Conservation (phyloP, 2,329 filamentous ascomycete species). For the Arthrocladium fulminans region DNA sequence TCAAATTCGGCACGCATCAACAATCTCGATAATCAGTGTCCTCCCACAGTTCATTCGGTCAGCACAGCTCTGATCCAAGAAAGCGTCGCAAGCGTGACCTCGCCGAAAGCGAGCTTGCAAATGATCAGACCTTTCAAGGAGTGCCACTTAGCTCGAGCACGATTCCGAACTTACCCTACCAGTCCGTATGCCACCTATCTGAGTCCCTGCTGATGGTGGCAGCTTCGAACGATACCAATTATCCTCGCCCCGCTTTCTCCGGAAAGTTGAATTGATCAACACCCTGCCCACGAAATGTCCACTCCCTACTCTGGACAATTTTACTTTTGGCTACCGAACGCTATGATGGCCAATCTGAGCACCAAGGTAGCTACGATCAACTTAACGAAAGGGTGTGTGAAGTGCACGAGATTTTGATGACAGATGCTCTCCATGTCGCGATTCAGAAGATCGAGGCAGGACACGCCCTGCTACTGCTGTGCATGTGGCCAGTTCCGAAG, state of each 20-base stretch:
- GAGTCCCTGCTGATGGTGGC: neutral
- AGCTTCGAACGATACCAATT: conserved; percentile 8
- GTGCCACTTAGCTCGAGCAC: neutral
- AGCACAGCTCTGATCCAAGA: neutral
- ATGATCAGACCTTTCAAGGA: neutral
- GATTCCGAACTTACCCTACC: neutral
- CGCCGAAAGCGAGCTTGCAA: neutral
- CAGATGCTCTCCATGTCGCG: neutral
- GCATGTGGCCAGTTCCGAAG: conserved; percentile 5
- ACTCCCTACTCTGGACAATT: conserved; percentile 8
- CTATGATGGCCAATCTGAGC: neutral
- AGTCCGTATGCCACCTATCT: neutral
- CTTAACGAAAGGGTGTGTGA: neutral
- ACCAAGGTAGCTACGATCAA: neutral
- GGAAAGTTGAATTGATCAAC: neutral
- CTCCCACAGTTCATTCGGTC: neutral
- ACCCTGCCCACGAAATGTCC: neutral
- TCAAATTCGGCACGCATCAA: neutral
- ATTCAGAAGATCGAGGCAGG: conserved; percentile 4
- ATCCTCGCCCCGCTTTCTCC: neutral
- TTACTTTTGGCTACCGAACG: neutral
- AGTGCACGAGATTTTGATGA: neutral
- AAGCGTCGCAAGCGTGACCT: neutral
- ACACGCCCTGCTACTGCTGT: conserved; percentile 6
- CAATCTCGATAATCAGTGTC: neutral